phyloP scores from a whole-genome alignment of 2,329 filamentous ascomycete species.

The Aspergillus fumigatiaffinis region DNA sequence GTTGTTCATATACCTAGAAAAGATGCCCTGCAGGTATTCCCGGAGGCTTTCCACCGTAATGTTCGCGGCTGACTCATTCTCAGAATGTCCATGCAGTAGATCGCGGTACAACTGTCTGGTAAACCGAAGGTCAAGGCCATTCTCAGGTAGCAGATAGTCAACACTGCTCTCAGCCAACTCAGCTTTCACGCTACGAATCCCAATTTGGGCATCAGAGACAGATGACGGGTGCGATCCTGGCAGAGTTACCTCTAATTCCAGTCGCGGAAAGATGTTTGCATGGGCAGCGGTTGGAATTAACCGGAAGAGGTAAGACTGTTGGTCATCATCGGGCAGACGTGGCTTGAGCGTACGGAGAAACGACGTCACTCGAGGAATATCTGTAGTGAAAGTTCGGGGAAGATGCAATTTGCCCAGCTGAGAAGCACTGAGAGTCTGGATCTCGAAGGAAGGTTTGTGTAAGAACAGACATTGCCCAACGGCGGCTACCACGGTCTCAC shows the following conservation, averaged over 20 bases:
- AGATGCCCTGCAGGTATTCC: constrained; percentile 16
- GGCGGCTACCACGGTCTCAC: constrained; percentile 34
- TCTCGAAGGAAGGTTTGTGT: constrained; percentile 19
- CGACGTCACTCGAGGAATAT: constrained; percentile 29
- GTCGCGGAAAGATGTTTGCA: constrained; percentile 22
- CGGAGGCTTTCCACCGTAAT: constrained; percentile 20
- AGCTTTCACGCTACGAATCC: constrained; percentile 27
- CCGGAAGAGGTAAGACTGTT: constrained; percentile 25
- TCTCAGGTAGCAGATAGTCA: constrained; percentile 40
- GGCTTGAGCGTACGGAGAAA: constrained; percentile 29
- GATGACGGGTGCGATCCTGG: not conserved
- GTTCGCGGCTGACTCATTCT: constrained; percentile 3
- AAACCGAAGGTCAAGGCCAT: constrained; percentile 37
- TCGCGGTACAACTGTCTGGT: constrained; percentile 30
- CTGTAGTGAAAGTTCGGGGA: constrained; percentile 30
- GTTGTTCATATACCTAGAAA: constrained; percentile 11
- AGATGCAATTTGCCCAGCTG: constrained; percentile 28
- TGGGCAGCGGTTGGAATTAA: constrained; percentile 29
- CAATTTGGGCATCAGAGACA: constrained; percentile 9
- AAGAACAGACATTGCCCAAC: constrained; percentile 39
- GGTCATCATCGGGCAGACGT: constrained; percentile 9
- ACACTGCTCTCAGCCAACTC: constrained; percentile 28
- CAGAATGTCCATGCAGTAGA: constrained; percentile 14
- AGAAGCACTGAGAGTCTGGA: constrained; percentile 23
- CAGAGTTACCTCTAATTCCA: constrained; percentile 31